These are phyloP conservation scores for Trypanosoma congolense DNA, from an alignment of 208 protist species.

Conservation along the genomic window DNA sequence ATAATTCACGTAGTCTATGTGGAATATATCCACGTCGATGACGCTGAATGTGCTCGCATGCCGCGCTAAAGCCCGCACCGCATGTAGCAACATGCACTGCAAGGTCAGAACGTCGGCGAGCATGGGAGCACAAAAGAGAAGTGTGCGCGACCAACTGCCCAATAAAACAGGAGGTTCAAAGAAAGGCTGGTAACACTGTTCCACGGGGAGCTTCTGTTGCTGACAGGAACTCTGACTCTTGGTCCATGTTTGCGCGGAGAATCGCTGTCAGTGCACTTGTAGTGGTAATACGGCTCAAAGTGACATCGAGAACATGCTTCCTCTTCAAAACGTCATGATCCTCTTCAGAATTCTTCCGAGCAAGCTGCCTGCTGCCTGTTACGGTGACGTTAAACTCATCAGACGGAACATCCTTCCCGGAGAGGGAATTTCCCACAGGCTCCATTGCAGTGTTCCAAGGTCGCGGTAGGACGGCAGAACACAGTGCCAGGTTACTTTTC, in stretches of 20 bases:
- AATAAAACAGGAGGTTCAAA: slow-evolving; percentile 49
- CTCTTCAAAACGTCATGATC: slow-evolving; percentile 13
- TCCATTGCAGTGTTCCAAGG: neutral
- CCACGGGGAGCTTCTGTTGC: neutral
- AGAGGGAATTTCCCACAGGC: neutral
- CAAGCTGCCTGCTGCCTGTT: slow-evolving; percentile 4
- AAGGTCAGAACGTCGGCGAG: slow-evolving; percentile 53
- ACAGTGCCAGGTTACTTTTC: neutral
- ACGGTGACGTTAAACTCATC: slow-evolving; percentile 4
- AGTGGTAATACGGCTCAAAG: neutral
- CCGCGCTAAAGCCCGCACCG: neutral
- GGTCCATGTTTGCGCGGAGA: neutral
- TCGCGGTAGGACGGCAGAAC: neutral
- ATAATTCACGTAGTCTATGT: slow-evolving; percentile 41
- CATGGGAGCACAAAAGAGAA: slow-evolving; percentile 51
- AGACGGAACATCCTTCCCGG: neutral
- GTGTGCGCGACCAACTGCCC: slow-evolving; percentile 45
- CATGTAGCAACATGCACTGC: slow-evolving; percentile 7
- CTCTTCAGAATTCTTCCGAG: slow-evolving; percentile 6
- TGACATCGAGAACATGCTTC: slow-evolving; percentile 1
- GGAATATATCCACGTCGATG: slow-evolving; percentile 48
- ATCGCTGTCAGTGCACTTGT: neutral
- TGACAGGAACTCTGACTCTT: neutral
- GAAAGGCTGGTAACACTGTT: slow-evolving; percentile 31
- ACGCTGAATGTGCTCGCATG: slow-evolving; percentile 8